Conservation (phyloP, 495 filamentous ascomycete species). For the Penicillium goetzii region DNA sequence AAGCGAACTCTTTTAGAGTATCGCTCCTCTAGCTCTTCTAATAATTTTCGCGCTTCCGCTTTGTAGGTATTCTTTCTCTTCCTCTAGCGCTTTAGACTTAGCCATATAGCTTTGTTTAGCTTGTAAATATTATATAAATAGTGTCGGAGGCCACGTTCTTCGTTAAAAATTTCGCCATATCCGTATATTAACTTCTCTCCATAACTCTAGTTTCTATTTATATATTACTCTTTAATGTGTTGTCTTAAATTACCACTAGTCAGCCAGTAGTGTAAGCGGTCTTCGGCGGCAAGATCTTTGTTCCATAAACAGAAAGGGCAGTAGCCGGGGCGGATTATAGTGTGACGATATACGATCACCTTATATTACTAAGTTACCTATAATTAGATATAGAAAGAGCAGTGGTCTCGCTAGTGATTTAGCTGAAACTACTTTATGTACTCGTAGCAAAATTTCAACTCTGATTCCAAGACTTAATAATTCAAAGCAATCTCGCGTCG, state of each 20-base stretch:
- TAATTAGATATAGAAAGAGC: constrained; percentile 21
- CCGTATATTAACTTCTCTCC: constrained; percentile 16
- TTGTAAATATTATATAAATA: constrained; percentile 21
- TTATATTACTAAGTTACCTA: constrained; percentile 26
- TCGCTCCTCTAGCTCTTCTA: neutral
- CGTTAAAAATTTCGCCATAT: constrained; percentile 18
- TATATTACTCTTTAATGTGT: constrained; percentile 28
- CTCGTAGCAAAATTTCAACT: constrained; percentile 26
- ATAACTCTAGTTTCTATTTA: neutral
- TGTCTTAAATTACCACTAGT: constrained; percentile 24
- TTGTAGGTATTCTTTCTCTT: constrained; percentile 24
- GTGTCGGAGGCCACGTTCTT: constrained; percentile 24
- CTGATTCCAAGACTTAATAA: constrained; percentile 14
- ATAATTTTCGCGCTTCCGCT: constrained; percentile 13
- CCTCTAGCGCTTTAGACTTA: constrained; percentile 17
- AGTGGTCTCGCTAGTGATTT: constrained; percentile 22
- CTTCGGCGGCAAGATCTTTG: constrained; percentile 12
- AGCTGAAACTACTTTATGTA: constrained; percentile 19
- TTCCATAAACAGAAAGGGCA: constrained; percentile 25
- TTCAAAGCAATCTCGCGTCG: constrained; percentile 8
- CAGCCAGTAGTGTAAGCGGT: constrained; percentile 23
- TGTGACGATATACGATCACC: constrained; percentile 27
- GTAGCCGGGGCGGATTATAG: constrained; percentile 24
- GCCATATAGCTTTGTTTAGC: constrained; percentile 28
- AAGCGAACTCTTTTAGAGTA: constrained; percentile 19